Evolutionary conservation across 768 basidiomycete species (phyloP).

Genomic region (Jaapia argillacea): DNA sequence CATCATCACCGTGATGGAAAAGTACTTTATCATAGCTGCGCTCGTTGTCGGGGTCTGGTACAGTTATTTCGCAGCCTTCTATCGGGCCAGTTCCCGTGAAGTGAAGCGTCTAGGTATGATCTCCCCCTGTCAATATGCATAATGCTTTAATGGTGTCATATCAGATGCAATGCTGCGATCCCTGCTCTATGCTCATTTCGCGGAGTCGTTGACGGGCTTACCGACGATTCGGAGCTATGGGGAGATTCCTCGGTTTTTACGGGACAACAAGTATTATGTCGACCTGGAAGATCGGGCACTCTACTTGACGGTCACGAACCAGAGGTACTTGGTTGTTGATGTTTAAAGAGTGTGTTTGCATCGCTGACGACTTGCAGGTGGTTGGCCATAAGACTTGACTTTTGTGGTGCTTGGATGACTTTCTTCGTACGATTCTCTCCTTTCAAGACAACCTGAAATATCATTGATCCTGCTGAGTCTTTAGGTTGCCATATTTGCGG

Average conservation of each 20-base stretch:
- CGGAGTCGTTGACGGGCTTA: constrained; percentile 65
- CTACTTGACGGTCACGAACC: constrained; percentile 55
- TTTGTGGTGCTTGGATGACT: constrained; percentile 50
- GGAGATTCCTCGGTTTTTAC: constrained; percentile 48
- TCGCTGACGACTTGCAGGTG: constrained; percentile 28
- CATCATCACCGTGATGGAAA: constrained; percentile 47
- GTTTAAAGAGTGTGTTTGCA: neutral
- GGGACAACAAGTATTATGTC: constrained; percentile 53
- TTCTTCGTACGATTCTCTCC: constrained; percentile 47
- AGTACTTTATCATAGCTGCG: constrained; percentile 31
- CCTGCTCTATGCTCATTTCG: constrained; percentile 67
- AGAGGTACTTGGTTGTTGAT: constrained; percentile 28
- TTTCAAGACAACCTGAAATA: neutral
- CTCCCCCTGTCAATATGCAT: too few species aligned
- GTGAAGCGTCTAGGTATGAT: constrained; percentile 45
- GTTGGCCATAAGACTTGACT: constrained; percentile 65
- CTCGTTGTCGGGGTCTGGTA: constrained; percentile 53
- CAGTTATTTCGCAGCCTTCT: constrained; percentile 56
- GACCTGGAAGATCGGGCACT: constrained; percentile 71
- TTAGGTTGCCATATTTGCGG: constrained; percentile 58
- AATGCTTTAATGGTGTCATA: neutral
- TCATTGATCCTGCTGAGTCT: constrained; percentile 2
- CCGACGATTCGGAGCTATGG: constrained; percentile 70
- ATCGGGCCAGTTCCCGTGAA: constrained; percentile 62
- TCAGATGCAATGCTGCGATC: constrained; percentile 65